A percentile compares a stretch with the other conserved stretches of the same genome.
These are phyloP conservation scores for Ceratocystis albifundus DNA, from an alignment of 2,329 filamentous ascomycete genomes.

Conservation along the genomic window DNA sequence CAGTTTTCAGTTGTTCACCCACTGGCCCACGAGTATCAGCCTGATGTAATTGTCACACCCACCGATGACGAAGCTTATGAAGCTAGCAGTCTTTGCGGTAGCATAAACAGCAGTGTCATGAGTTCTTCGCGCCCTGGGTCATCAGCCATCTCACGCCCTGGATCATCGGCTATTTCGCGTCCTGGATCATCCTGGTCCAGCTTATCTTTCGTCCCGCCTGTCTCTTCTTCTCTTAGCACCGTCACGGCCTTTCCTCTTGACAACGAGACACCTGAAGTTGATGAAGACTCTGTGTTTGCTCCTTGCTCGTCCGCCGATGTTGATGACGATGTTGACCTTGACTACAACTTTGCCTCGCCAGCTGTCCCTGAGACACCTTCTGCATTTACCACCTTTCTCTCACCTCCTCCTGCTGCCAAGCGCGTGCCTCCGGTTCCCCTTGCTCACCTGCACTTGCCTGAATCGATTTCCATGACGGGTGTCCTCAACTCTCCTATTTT, in stretches of 20 bases:
- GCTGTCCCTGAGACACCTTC: conserved; percentile 35
- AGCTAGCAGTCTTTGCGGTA: background rate
- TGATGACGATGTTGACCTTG: conserved; percentile 43
- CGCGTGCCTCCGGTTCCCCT: conserved; percentile 28
- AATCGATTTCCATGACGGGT: conserved; percentile 4
- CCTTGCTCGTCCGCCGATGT: conserved; percentile 20
- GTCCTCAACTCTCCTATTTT: conserved; percentile 20
- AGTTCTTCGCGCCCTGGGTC: background rate
- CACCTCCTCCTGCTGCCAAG: conserved; percentile 42
- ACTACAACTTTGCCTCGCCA: conserved; percentile 51
- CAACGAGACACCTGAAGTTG: background rate
- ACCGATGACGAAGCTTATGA: conserved; percentile 15
- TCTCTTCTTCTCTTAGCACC: conserved; percentile 8
- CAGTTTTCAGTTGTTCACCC: conserved; percentile 13
- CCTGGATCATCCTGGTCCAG: conserved; percentile 16
- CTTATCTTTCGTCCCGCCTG: conserved; percentile 13
- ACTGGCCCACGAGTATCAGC: background rate
- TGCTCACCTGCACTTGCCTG: background rate
- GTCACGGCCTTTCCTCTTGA: conserved; percentile 5
- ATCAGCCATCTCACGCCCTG: background rate
- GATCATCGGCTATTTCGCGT: background rate
- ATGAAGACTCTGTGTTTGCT: background rate
- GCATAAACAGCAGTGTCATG: background rate
- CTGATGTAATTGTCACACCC: conserved; percentile 19
- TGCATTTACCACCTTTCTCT: conserved; percentile 38